Base-by-base conservation (phyloP, 352 stramenopile genomes). In the Phytopythium kandeliae region DNA sequence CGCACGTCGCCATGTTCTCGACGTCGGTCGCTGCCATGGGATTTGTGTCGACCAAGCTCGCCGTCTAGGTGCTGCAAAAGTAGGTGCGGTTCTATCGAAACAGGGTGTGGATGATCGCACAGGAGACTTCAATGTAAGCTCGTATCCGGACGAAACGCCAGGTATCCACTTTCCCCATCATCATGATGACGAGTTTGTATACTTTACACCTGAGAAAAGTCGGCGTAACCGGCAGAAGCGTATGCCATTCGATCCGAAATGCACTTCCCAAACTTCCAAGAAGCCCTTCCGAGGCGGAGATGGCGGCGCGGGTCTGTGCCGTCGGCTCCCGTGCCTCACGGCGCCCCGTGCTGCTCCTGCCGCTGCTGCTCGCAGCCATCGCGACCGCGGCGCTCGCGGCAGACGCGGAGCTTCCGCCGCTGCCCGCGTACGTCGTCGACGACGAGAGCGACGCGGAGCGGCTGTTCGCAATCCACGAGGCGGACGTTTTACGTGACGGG, bases 1-100 rank as follows among this genome's bases (percentile, higher is more conserved):
- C 79, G 38, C 79, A 76, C 41, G 58, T 85, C 11, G 66, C 64
- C 49, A 90, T 90, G 70, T 75, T 85, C 44, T 86, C 76, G 17
- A 71, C 67, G 40, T 88, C 79, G 1, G 64, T 88, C 43, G 73
- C 72, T 5, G 57, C 76, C 50, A 81, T 88, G 70, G 79, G 79
- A 26, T 88, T 86, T 36, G 71, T 86, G 21, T 65, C 76, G 9
- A 87, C 77, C 26, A 86, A 85, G 34, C 41, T 85, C 13, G 70
- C 86, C 19, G 54, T 86, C 13, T 15, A 19, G 22, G 26, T 11
- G 17, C 17, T 8, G 37, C 21, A 44, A 11, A 44, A 44, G 37
- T 44, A 44, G 37, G 19, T 16, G 37, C 12, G 37, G 3, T 48
- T 17, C n/a, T n/a, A n/a, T n/a, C n/a, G n/a, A n/a, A n/a, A n/a